Percentiles rank a stretch among this genome's conserved stretches.
Conservation (phyloP, 768 basidiomycete genomes). For the Leccinum boreale region DNA sequence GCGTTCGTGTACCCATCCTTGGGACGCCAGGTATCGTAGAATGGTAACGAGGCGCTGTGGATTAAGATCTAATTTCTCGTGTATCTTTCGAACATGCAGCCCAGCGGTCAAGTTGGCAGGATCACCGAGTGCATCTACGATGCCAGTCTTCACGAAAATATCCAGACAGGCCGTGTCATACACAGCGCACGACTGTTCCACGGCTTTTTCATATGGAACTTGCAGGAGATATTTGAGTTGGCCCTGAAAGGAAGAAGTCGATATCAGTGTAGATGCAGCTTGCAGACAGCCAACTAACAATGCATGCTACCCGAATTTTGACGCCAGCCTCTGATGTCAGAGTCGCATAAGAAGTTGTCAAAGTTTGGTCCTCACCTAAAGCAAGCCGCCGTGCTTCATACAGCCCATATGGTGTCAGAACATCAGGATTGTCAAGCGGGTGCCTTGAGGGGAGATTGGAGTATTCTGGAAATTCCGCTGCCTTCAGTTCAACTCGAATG, state of each 20-base stretch:
- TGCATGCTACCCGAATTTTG: not conserved
- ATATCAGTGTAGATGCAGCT: not conserved
- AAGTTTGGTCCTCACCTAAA: not conserved
- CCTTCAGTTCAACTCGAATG: not conserved
- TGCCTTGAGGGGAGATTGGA: not conserved
- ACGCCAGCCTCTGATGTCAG: not conserved
- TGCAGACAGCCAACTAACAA: not conserved
- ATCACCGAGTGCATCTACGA: slow-evolving; percentile 1
- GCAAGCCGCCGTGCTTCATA: not conserved
- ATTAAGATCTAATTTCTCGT: not conserved
- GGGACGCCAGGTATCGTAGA: not conserved
- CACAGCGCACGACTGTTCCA: not conserved
- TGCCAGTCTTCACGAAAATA: not conserved
- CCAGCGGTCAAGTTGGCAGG: not conserved
- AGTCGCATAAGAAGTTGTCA: not conserved
- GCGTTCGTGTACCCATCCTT: slow-evolving; percentile 2
- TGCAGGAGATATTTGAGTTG: slow-evolving; percentile 6
- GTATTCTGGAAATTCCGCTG: not conserved
- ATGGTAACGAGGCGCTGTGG: not conserved
- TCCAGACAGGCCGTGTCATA: slow-evolving; percentile 3
- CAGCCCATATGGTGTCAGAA: not conserved
- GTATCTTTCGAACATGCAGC: not conserved
- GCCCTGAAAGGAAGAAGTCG: not conserved
- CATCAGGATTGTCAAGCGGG: not conserved
- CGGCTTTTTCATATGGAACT: slow-evolving; percentile 1